Evolutionary conservation across 2,329 filamentous ascomycete species (phyloP).

Genomic region (Uncinocarpus reesii): DNA sequence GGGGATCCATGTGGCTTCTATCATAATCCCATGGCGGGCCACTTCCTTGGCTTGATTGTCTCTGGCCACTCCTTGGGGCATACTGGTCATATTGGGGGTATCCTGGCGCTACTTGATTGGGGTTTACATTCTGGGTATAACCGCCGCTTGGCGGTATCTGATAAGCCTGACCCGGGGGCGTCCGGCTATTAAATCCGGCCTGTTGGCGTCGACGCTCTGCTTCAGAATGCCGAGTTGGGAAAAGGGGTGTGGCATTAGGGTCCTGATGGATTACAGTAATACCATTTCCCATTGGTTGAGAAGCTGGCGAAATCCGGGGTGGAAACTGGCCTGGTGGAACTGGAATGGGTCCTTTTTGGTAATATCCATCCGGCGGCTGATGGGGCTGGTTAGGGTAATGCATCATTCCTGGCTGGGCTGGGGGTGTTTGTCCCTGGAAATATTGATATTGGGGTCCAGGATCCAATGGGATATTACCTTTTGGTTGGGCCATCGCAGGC

Average conservation of each 20-base stretch:
- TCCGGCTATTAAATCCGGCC: constrained; percentile 8
- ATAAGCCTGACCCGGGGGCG: constrained; percentile 13
- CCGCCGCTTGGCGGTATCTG: constrained; percentile 7
- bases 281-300: constrained; percentile 9
- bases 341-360: constrained; percentile 8
- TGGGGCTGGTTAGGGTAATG: constrained; percentile 3
- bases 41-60: constrained; percentile 12
- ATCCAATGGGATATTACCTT: constrained; percentile 10
- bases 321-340: constrained; percentile 12
- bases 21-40: constrained; percentile 13
- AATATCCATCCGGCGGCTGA: constrained; percentile 8
- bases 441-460: constrained; percentile 7
- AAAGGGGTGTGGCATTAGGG: constrained; percentile 15
- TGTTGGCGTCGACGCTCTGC: constrained; percentile 13
- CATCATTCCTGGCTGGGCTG: constrained; percentile 11
- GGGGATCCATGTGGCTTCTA: constrained; percentile 6
- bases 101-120: constrained; percentile 9
- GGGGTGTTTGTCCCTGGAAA: constrained; percentile 8
- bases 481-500: constrained; percentile 8
- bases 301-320: constrained; percentile 1
- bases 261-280: constrained; percentile 16
- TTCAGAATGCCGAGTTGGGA: constrained; percentile 15
- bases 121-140: constrained; percentile 7
- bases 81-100: constrained; percentile 10
- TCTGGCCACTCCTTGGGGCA: constrained; percentile 7